Base-by-base conservation (phyloP, 2,329 filamentous ascomycete species). In the Trichoderma citrinoviride region DNA sequence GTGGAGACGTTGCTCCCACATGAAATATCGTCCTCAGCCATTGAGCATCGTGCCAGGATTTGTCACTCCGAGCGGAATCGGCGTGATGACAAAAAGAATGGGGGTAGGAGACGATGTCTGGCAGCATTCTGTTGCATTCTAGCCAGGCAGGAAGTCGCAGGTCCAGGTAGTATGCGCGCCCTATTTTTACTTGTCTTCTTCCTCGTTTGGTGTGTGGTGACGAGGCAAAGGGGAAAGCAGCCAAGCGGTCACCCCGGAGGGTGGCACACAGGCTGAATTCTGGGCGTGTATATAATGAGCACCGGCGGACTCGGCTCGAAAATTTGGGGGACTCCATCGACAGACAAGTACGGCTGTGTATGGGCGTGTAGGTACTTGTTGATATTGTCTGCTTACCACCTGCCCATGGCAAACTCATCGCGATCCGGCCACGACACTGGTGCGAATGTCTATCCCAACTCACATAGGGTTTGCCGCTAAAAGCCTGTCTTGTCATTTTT, bases 211-310 rank as follows among this genome's bases (percentile, higher is more conserved):
- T 56, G 58, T 43, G 33, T 23, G 25, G 27, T 54, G 37, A 43
- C 40, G 40, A 62, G 27, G 46, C 49, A 53, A 53, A 62, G 41
- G 41, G 40, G 49, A 33, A 49, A 60, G 56, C 44, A 50, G 58
- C 58, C 47, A 44, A 60, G 60, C 60, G 60, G 60, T 10, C 49
- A 19, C 54, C 23, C 49, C 60, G 60, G 60, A 61, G 58, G 47
- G 40, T 61, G 60, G 60, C 50, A 37, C 44, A 60, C 40, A 46
- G n/a, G 10, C 21, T 27, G 43, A 33, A 14, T 19, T 62, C 43
- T 62, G 49, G 60, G 60, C 49, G 60, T 62, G 60, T 62, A 46
- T 62, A 62, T 62, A 62, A 62, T 46, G 49, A 62, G n/a, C 54
- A 8, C 40, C 60, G 49, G 49, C 60, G 49, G 49, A 49, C 49